Conservation (phyloP, 371 early-diverging fungal species). For the Mortierella sp. region DNA sequence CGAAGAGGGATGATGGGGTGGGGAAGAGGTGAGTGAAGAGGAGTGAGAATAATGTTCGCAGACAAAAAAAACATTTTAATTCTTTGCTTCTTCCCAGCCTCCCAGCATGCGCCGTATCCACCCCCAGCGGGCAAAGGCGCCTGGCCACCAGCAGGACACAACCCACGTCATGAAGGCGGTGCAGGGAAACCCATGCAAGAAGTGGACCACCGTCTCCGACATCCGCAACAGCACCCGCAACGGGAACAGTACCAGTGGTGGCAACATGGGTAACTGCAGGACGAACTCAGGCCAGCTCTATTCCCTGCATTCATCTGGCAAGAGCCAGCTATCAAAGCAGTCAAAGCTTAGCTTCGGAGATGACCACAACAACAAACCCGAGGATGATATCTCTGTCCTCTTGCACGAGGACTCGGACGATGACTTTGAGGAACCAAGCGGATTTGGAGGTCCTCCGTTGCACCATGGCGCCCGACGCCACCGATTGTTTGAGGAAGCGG, state of each 20-base stretch:
- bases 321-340: background rate
- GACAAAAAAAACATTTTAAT: too few species aligned
- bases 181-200: background rate
- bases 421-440: constrained; percentile 6
- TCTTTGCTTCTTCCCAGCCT: too few species aligned
- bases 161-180: background rate
- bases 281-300: background rate
- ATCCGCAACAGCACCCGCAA: background rate
- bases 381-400: background rate
- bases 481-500: background rate
- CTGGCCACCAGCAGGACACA: background rate
- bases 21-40: background rate
- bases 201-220: constrained; percentile 14
- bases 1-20: background rate
- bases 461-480: background rate
- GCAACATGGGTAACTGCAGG: background rate
- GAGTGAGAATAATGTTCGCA: background rate
- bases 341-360: background rate
- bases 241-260: background rate
- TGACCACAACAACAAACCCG: background rate
- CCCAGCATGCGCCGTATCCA: constrained; percentile 14
- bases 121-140: constrained; percentile 14
- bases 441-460: background rate
- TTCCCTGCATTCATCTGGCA: background rate
- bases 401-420: background rate